Conservation (phyloP, 768 basidiomycete genomes). For the Sarcodon aspratus region DNA sequence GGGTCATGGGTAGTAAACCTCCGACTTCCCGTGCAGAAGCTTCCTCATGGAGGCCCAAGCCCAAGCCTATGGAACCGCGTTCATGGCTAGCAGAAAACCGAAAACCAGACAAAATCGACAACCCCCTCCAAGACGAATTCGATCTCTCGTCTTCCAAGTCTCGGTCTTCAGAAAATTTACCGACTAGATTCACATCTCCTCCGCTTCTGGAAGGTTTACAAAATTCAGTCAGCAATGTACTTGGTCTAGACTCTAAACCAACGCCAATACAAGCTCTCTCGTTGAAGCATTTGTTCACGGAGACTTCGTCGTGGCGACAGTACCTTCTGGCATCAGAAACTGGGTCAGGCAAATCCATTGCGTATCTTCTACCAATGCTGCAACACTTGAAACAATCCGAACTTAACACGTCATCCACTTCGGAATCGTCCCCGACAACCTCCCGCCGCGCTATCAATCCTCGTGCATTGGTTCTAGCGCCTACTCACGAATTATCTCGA, state of each 20-base stretch:
- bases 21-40: not conserved
- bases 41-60: not conserved
- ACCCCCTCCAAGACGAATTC: conserved; percentile 24
- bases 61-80: not conserved
- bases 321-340: conserved; percentile 81
- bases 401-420: conserved; percentile 6
- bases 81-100: not conserved
- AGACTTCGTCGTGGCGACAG: conserved; percentile 21
- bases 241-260: conserved; percentile 47
- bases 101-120: conserved; percentile 5
- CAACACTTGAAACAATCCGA: conserved; percentile 69
- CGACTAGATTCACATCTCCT: conserved; percentile 47
- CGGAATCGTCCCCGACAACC: not conserved
- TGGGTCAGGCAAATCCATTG: conserved; percentile 86
- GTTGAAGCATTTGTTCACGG: conserved; percentile 46
- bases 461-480: conserved; percentile 71
- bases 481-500: conserved; percentile 82
- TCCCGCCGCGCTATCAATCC: conserved; percentile 38
- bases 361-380: conserved; percentile 78
- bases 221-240: conserved; percentile 39
- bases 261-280: conserved; percentile 76
- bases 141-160: conserved; percentile 17
- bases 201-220: conserved; percentile 59
- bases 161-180: conserved; percentile 17
- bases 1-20: not conserved